Base-by-base conservation (phyloP, 2,329 filamentous ascomycete species). In the Claviceps sp. region DNA sequence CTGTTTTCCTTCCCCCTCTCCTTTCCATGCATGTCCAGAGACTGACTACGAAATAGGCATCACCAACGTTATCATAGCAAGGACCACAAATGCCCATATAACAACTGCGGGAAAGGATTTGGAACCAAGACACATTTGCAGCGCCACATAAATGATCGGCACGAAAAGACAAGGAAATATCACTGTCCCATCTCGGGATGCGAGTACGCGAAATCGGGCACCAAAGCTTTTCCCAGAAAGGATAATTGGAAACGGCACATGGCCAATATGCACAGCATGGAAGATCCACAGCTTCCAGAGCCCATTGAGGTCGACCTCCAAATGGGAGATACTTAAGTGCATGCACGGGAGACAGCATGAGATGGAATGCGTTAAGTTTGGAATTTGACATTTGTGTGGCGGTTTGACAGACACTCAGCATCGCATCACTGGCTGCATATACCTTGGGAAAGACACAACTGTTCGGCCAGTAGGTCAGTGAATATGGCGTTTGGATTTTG, bases 201-300 rank as follows among this genome's bases (percentile, higher is more conserved):
- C 58, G 69, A 74, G 5, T 81, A 78, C 59, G 80, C 76, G n/a
- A 72, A 70, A 52, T 61, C 67, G 16, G 78, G 78, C 8, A 76
- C 77, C 51, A 80, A 78, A 56, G 76, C 74, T 0, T 82, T 82
- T 56, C 77, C 78, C 1, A 68, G 78, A 50, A 82, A 81, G 59
- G 78, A 81, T 59, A 81, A 82, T 62, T 81, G 78, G 78, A 74
- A 77, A 58, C 67, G 78, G 52, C 78, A 82, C 60, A 81, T 82
- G 77, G 68, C 72, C 39, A 81, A 80, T 62, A 81, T 80, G 57
- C 78, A 82, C 57, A 64, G 71, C 39, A 62, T 73, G 54, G 70
- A 73, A 49, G 63, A 67, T 47, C 57, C 58, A 47, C 53, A 61
- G 22, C 64, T 70, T 5, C 71, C 73, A 1, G 68, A 71, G 16